Evolutionary conservation across 176 grass and related monocot species (phyloP), one percentile per base, ranked within the genome.

Genomic region (Stipa capillata): DNA sequence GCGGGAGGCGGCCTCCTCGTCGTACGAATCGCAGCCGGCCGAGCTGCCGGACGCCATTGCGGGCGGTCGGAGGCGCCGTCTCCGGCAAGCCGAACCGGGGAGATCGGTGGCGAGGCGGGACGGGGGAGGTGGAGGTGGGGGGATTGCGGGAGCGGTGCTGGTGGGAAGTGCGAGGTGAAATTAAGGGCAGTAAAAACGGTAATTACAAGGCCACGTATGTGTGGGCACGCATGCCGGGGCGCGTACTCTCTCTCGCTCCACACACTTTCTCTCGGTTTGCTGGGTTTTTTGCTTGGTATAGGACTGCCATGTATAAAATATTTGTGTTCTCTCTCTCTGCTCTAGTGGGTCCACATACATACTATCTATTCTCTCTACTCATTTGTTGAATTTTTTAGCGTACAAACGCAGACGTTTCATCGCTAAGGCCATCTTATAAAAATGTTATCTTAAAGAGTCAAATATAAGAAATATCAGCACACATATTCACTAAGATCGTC

Each of bases 1-100:
- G 65, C 85, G 74, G 12, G 72, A 53, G 12, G 35, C 89, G n/a
- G 87, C 92, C 90, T 92, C 95, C 85, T 98, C 95, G 57, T 94
- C 92, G 72, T 87, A 89, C 11, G 71, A 35, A 43, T 78, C 85
- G 33, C 84, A 45, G 35, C 17, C 62, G 36, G 43, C 76, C 48
- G 85, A 85, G 49, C 62, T 60, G 27, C 62, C 44, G 7, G 73
- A 62, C 34, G 69, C 42, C 70, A 85, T 85, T 42, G n/a, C n/a
- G 28, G 36, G n/a, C 25, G n/a, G n/a, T 6, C 37, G 60, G 52
- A 79, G 66, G 32, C 60, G 72, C 15, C 21, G 58, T 84, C 65
- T 88, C 79, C 85, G 69, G 55, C 76, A 81, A 77, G 78, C 72
- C 51, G 36, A 58, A 65, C n/a, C n/a, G n/a, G n/a, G 60, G 8